These are phyloP conservation scores for Solanum peruvianum DNA, from an alignment of 257 asterid genomes.

Conservation along the genomic window DNA sequence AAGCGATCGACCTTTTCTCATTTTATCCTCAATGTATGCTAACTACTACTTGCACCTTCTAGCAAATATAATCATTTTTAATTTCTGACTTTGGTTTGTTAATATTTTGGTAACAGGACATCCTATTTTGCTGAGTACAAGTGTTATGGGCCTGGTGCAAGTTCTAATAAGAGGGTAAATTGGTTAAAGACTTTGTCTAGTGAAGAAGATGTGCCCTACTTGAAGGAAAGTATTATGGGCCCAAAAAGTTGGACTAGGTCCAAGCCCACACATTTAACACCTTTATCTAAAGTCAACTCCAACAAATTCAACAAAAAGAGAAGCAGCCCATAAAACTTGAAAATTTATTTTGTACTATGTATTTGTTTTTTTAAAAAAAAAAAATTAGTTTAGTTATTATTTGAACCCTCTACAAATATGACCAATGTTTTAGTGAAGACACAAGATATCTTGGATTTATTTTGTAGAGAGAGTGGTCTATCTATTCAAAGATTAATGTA, in stretches of 20 bases:
- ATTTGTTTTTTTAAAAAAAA: not conserved
- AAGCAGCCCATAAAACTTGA: not conserved
- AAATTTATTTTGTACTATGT: not conserved
- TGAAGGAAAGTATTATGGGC: conserved; percentile 10
- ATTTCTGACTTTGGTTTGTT: not conserved
- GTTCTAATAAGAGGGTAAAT: conserved; percentile 8
- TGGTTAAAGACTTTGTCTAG: conserved; percentile 20
- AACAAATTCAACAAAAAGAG: not conserved
- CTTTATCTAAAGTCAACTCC: not conserved
- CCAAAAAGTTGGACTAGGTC: conserved; percentile 15
- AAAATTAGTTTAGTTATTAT: too few species aligned
- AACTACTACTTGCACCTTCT: not conserved
- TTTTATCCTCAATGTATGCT: too few species aligned
- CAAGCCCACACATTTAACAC: not conserved
- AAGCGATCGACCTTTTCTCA: not conserved
- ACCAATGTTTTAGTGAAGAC: not conserved
- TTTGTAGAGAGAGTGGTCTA: not conserved
- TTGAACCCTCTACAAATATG: not conserved
- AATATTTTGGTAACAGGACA: conserved; percentile 9
- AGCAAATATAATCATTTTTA: not conserved
- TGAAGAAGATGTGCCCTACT: conserved; percentile 18
- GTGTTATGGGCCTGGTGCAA: conserved; percentile 25
- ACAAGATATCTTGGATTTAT: not conserved
- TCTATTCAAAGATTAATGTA: not conserved
- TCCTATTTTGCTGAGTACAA: conserved; percentile 24